Base-by-base conservation (phyloP, 768 basidiomycete genomes). In the Mycena alexandri region DNA sequence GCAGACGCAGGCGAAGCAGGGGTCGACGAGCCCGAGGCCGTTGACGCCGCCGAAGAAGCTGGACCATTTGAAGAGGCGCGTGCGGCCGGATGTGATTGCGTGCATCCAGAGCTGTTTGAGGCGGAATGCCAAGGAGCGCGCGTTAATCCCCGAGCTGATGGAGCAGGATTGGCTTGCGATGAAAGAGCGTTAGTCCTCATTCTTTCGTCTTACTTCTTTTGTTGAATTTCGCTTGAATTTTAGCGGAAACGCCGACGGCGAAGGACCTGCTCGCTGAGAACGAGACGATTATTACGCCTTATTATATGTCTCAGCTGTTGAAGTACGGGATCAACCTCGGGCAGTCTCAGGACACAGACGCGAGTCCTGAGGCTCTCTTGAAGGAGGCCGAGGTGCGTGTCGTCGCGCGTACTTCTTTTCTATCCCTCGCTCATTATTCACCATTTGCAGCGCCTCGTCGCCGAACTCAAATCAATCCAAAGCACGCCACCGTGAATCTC, bases 101-200 rank as follows among this genome's bases (percentile, higher is more conserved):
- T 89, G 88, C 54, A 95, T 98, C 84, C 89, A 90, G 79, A 87
- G 86, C 63, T 99, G 97, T 77, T 78, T 98, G 71, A 81, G 81
- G 58, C 87, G 94, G 67, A 85, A 88, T 72, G 90, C 95, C 34
- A 97, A 96, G 78, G 89, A 92, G 71, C 82, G 97, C 29, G 89
- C 91, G 71, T 91, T 93, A 7, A 98, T 99, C 68, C 94, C 94
- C 2, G 89, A 96, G 74, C 79, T 99, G 74, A 76, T 98, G 72
- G 86, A 88, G 54, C 89, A 96, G 73, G 89, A 89, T 62, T 97
- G 96, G 91, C 75, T 96, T 59, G 83, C 85, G 13, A 86, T 88
- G 85, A 84, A 82, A 65, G 87, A 88, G 75, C 79, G 89, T 89
- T 65, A 74, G 84, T 81, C 58, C 65, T 43, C 12, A 7, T 11